Evolutionary conservation across 176 grass and related monocot species (phyloP).

Genomic region (Carex kokanica): DNA sequence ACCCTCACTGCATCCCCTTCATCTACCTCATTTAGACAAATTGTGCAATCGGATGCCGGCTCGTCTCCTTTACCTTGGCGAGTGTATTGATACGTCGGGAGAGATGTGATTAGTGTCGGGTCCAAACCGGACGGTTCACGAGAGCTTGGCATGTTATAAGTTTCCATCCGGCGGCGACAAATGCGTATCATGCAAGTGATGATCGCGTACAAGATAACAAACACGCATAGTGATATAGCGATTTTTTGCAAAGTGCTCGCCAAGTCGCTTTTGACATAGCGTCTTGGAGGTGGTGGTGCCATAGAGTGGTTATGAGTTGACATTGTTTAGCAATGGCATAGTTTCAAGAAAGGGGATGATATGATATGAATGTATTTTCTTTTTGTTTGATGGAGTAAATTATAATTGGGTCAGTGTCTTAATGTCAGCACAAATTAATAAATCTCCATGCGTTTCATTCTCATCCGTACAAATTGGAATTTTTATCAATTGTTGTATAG

Average conservation of each 20-base stretch:
- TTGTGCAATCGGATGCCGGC: background rate
- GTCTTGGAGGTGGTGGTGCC: background rate
- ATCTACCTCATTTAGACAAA: constrained; percentile 22
- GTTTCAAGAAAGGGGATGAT: background rate
- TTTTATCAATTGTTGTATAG: background rate
- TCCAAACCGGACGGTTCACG: background rate
- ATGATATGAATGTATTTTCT: background rate
- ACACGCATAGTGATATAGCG: background rate
- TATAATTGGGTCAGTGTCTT: background rate
- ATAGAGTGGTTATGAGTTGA: background rate
- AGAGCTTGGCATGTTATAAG: background rate
- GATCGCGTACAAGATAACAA: background rate
- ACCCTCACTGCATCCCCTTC: constrained; percentile 29
- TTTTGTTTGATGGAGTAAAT: background rate
- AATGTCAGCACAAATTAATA: background rate
- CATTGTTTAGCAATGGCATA: background rate
- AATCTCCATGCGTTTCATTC: background rate
- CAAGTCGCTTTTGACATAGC: background rate
- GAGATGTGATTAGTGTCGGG: constrained; percentile 4
- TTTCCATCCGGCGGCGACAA: background rate
- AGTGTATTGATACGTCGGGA: constrained; percentile 4
- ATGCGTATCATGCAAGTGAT: background rate
- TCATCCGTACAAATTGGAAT: background rate
- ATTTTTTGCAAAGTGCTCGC: background rate
- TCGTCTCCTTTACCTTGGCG: background rate